Evolutionary conservation across 2,329 filamentous ascomycete genomes (phyloP), one percentile per base, ranked within the genome.

Genomic region (Beauveria scarabaeidicola): DNA sequence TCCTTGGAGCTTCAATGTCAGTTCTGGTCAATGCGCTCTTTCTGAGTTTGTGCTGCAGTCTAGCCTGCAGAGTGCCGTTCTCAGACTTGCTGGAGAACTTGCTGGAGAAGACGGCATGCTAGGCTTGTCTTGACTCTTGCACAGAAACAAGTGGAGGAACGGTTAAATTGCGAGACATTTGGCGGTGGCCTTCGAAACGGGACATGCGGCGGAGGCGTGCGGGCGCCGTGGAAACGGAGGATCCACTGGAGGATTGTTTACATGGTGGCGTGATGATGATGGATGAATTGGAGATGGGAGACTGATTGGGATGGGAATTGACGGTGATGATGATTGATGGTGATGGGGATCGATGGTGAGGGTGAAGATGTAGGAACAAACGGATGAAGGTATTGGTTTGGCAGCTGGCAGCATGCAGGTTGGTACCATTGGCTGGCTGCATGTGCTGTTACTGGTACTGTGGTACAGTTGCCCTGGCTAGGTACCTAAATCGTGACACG

Each of bases 101-200:
- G 50, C 13, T 8, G 29, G 32, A 36, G 48, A 52, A 38, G 10
- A 29, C 13, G 9, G 36, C 21, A 40, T 36, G 32, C 36, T 40
- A 52, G 38, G 19, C 52, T 43, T 44, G 52, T 44, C 52, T n/a
- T n/a, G n/a, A n/a, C n/a, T n/a, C n/a, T 44, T 19, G 52, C 44
- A 32, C 23, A 13, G 11, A 17, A 36, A 25, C 38, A 58, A 58
- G 55, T 58, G 55, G 55, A 58, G 55, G 47, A n/a, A 36, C 17
- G 25, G 23, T 50, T 52, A 58, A 52, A 58, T 58, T 58, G 55
- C 55, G 47, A 58, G 55, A 58, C 55, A 58, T 43, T 52, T 29
- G 21, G 41, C 15, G 36, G 25, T 44, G 46, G 55, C 36, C 36
- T 38, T 51, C 21, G 55, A 51, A 50, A 51, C 44, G 51, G 44